A percentile compares a stretch with the other conserved stretches of the same genome.
phyloP scores from a whole-genome alignment of 2,329 filamentous ascomycete genomes.

The Xylariaceae sp. region DNA sequence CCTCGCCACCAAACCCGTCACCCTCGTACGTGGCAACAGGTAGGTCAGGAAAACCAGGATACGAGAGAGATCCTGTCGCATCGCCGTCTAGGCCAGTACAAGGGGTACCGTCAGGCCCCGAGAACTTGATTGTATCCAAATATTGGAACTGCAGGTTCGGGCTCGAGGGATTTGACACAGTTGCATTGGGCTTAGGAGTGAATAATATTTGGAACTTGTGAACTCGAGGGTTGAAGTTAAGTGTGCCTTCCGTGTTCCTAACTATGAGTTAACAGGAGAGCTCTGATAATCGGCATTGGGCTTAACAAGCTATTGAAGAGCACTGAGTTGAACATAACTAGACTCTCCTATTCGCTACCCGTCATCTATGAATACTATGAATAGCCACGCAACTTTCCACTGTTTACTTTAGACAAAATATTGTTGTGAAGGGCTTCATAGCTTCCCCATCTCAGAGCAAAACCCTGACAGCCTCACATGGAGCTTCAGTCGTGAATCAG shows the following conservation, averaged over 20 bases:
- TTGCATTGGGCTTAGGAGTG: constrained; percentile 57
- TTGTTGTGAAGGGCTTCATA: no score
- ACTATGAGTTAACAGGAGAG: background rate
- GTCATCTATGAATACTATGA: no score
- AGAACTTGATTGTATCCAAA: constrained; percentile 68
- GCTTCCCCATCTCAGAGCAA: no score
- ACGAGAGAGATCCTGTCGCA: constrained; percentile 57
- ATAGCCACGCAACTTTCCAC: no score
- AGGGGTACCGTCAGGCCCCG: constrained; percentile 65
- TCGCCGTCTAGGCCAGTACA: constrained; percentile 69
- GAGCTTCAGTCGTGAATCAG: background rate
- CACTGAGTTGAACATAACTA: no score
- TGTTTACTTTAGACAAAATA: no score
- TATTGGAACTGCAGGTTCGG: constrained; percentile 69
- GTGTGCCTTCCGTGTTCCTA: constrained; percentile 71
- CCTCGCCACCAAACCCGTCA: constrained; percentile 69
- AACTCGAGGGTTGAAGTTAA: constrained; percentile 71
- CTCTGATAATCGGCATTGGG: no score
- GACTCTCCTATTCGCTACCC: no score
- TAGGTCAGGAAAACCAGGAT: constrained; percentile 64
- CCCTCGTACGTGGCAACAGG: constrained; percentile 69
- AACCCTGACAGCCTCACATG: background rate
- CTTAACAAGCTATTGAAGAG: no score
- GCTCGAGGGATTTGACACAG: constrained; percentile 55
- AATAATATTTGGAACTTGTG: constrained; percentile 71